A percentile compares a stretch with the other conserved stretches of the same genome.
These are phyloP conservation scores for Neurospora sp. DNA, from an alignment of 495 filamentous ascomycete species.

Conservation along the genomic window DNA sequence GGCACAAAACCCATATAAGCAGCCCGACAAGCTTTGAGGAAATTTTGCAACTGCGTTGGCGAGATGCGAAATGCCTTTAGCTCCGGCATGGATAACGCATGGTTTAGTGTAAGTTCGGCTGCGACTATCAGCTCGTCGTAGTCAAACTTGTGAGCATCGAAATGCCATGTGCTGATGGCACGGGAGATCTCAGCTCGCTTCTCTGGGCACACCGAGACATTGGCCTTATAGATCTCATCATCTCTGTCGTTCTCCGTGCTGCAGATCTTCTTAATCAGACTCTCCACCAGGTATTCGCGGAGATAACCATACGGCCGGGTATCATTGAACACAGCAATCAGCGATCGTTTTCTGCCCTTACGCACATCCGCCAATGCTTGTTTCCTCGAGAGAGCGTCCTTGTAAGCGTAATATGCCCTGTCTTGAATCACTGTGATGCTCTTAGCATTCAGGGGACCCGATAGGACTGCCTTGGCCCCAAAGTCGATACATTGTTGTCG, in stretches of 20 bases:
- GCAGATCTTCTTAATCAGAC: slow-evolving; percentile 86
- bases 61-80: slow-evolving; percentile 63
- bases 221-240: slow-evolving; percentile 28
- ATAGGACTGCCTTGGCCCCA: slow-evolving; percentile 77
- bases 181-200: slow-evolving; percentile 52
- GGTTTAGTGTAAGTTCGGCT: slow-evolving; percentile 75
- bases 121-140: slow-evolving; percentile 82
- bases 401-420: slow-evolving; percentile 73
- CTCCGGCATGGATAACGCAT: slow-evolving; percentile 75
- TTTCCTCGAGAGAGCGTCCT: slow-evolving; percentile 58
- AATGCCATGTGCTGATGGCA: slow-evolving; percentile 73
- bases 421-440: slow-evolving; percentile 63
- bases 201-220: slow-evolving; percentile 41
- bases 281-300: slow-evolving; percentile 78
- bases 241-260: slow-evolving; percentile 46
- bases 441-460: slow-evolving; percentile 60
- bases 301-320: slow-evolving; percentile 77
- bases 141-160: slow-evolving; percentile 77
- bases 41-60: slow-evolving; percentile 58
- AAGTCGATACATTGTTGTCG: slow-evolving; percentile 64
- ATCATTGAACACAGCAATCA: slow-evolving; percentile 80
- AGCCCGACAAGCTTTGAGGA: slow-evolving; percentile 71
- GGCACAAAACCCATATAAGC: slow-evolving; percentile 93
- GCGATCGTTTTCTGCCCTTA: slow-evolving; percentile 71
- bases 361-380: slow-evolving; percentile 54